Evolutionary conservation across 805 yeast species (phyloP), one percentile per base, ranked within the genome.

Genomic region (Cephaloascus albidus): DNA sequence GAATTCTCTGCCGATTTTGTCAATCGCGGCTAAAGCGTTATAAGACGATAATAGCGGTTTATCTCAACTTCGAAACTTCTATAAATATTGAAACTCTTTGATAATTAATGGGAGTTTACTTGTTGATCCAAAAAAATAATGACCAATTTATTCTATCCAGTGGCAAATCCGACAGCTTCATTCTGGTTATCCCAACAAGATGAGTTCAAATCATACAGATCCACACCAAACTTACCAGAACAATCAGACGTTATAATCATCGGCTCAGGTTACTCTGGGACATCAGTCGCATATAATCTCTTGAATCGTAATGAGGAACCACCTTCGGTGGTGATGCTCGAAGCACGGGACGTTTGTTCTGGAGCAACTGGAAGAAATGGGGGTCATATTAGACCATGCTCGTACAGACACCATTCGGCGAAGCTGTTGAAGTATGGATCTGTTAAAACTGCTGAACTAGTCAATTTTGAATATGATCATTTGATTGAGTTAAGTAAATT

Each of bases 301-400:
- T 38, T 36, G 20, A 16, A 31, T 16, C n/a, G 14, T 6, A 14
- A 31, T n/a, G 36, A 40, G 18, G 39, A 42, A 20, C 36, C 39
- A 27, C 43, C 43, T 3, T 14, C 36, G 2, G 45, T 43, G 2
- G 40, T 38, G 8, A 31, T 43, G 23, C 40, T 37, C 18, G 43
- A 40, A 20, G 43, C 45, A 4, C 35, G 45, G 20, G 38, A 36
- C 15, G 30, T 38, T 2, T 43, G 45, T 31, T 40, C 43, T n/a
- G 43, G 45, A 10, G 45, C 45, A 14, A 43, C 45, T 5, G 45
- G 45, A 8, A 36, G 45, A 27, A 40, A 43, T 35, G 43, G 45
- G 4, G 45, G 45, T 5, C 45, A 43, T 19, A 33, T 43, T 2
- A 43, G 40, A 33, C 45, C 45, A 8, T 43, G 33, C 28, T 36